A percentile compares a stretch with the other conserved stretches of the same genome.
These are phyloP conservation scores for Phytophthora cajani DNA, from an alignment of 352 stramenopile species.

Conservation along the genomic window DNA sequence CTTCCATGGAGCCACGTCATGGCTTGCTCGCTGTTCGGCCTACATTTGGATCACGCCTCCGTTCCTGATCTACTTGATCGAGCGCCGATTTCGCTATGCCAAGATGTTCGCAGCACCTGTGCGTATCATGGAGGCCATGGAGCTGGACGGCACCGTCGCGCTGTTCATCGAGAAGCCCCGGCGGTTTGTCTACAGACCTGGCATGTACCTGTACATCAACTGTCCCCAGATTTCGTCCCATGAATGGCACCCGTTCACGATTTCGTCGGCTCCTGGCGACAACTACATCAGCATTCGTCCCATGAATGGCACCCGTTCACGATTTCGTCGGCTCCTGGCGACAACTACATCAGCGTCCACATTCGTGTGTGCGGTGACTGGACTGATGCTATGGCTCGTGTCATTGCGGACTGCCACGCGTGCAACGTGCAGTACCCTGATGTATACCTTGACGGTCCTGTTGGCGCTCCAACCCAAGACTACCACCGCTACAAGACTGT, in stretches of 20 bases:
- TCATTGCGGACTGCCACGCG: slow-evolving; percentile 62
- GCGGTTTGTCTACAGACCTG: slow-evolving; percentile 63
- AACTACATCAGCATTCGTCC: slow-evolving; percentile 78
- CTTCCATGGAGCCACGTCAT: slow-evolving; percentile 65
- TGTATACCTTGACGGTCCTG: slow-evolving; percentile 70
- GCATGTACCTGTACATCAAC: slow-evolving; percentile 90
- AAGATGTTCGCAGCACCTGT: slow-evolving; percentile 65
- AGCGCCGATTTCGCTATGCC: slow-evolving; percentile 63
- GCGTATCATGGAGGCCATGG: slow-evolving; percentile 58
- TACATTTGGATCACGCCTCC: slow-evolving; percentile 67
- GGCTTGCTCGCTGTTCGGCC: slow-evolving; percentile 52
- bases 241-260: slow-evolving; percentile 92
- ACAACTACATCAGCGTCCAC: slow-evolving; percentile 81
- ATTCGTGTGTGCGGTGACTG: slow-evolving; percentile 74
- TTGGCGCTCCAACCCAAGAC: slow-evolving; percentile 73
- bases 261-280: slow-evolving; percentile 84
- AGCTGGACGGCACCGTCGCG: slow-evolving; percentile 57
- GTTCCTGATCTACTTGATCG: slow-evolving; percentile 67
- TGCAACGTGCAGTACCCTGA: slow-evolving; percentile 65
- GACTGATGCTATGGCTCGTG: slow-evolving; percentile 59
- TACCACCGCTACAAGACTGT: slow-evolving; percentile 72
- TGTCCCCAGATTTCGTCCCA: slow-evolving; percentile 69
- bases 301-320: slow-evolving; percentile 93
- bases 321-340: slow-evolving; percentile 81
- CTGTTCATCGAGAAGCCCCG: slow-evolving; percentile 73